Conservation (phyloP, 2,329 filamentous ascomycete species). For the Ophiostoma triangulosporum region DNA sequence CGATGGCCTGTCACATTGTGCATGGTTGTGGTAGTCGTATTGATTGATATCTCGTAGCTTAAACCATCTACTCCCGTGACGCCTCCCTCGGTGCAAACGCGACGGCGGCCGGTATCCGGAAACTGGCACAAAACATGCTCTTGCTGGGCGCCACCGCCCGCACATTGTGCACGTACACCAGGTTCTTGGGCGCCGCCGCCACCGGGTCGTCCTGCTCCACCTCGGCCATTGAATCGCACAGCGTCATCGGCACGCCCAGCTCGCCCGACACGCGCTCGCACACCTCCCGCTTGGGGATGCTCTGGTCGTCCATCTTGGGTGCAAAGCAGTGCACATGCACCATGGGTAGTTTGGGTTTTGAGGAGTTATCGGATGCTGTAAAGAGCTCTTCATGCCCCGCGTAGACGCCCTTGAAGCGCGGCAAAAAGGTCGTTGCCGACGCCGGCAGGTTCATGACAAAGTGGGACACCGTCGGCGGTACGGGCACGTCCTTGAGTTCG, state of each 20-base stretch:
- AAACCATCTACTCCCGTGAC: background rate
- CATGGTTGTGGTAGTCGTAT: too few species aligned
- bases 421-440: slow-evolving; percentile 71
- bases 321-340: slow-evolving; percentile 94
- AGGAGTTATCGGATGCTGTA: slow-evolving; percentile 13
- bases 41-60: background rate
- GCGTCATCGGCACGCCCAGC: slow-evolving; percentile 43
- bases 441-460: slow-evolving; percentile 98
- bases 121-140: slow-evolving; percentile 92
- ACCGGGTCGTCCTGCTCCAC: slow-evolving; percentile 24
- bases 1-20: too few species aligned
- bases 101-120: slow-evolving; percentile 68
- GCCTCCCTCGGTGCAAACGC: slow-evolving; percentile 47
- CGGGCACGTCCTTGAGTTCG: slow-evolving; percentile 23
- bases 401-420: slow-evolving; percentile 66
- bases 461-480: slow-evolving; percentile 72
- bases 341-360: slow-evolving; percentile 48
- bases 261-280: slow-evolving; percentile 51
- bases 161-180: slow-evolving; percentile 53
- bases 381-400: slow-evolving; percentile 55
- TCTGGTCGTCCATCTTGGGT: slow-evolving; percentile 62
- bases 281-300: slow-evolving; percentile 38
- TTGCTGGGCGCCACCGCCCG: slow-evolving; percentile 86
- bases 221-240: slow-evolving; percentile 24
- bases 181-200: slow-evolving; percentile 17